Percentiles rank a stretch among this genome's conserved stretches.
Evolutionary conservation across 352 stramenopile genomes (phyloP).

Genomic region (Globisporangium iwayamae): DNA sequence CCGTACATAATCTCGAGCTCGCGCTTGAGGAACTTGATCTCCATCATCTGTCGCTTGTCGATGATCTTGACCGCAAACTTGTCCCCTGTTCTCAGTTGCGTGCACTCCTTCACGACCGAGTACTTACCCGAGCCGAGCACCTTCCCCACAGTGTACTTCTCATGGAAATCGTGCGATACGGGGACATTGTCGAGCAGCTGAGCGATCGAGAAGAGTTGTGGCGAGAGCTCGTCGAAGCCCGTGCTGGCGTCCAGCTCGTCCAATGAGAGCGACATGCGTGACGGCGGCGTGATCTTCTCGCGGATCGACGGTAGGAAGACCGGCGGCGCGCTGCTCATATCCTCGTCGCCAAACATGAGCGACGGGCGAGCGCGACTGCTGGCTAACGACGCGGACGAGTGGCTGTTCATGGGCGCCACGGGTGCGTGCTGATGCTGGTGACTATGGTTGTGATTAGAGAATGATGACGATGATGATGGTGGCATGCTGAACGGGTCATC

Average conservation of each 20-base stretch:
- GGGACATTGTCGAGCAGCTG: slow-evolving; percentile 61
- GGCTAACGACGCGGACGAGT: not conserved
- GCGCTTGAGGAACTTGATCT: slow-evolving; percentile 77
- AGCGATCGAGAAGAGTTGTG: slow-evolving; percentile 67
- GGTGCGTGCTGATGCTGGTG: not conserved
- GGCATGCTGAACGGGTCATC: slow-evolving; percentile 16
- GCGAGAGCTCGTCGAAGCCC: slow-evolving; percentile 32
- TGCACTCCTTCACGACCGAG: slow-evolving; percentile 72
- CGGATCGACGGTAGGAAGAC: slow-evolving; percentile 68
- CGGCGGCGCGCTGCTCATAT: slow-evolving; percentile 31
- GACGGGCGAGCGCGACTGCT: slow-evolving; percentile 33
- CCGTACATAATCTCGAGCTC: slow-evolving; percentile 87
- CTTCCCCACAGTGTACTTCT: slow-evolving; percentile 42
- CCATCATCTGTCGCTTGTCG: slow-evolving; percentile 80
- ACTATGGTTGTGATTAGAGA: not conserved
- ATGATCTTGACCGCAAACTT: slow-evolving; percentile 78
- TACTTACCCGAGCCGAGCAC: slow-evolving; percentile 76
- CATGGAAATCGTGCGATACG: slow-evolving; percentile 55
- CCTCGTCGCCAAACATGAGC: slow-evolving; percentile 62
- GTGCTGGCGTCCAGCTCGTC: slow-evolving; percentile 40
- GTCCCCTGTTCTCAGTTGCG: slow-evolving; percentile 25
- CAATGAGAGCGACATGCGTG: slow-evolving; percentile 54
- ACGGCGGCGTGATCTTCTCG: slow-evolving; percentile 56
- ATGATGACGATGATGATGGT: not conserved
- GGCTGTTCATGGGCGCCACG: slow-evolving; percentile 13